phyloP scores from a whole-genome alignment of 2,329 filamentous ascomycete species.

The Thelonectria discophora region DNA sequence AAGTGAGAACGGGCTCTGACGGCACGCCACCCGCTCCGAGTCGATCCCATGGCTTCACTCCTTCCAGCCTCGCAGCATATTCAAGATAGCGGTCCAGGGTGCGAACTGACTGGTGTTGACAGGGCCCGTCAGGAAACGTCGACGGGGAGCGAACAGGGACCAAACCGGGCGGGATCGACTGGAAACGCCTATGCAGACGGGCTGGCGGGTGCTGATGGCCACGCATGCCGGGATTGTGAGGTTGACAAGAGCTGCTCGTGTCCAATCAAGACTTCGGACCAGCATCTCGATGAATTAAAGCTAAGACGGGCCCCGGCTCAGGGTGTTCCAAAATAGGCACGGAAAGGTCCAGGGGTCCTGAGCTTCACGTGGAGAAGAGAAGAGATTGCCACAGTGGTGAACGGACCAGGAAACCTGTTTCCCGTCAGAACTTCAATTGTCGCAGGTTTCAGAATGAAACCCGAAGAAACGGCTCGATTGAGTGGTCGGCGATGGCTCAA shows the following conservation, averaged over 20 bases:
- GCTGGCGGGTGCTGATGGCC: slow-evolving; percentile 24
- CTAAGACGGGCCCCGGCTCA: slow-evolving; percentile 15
- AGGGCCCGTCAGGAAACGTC: slow-evolving; percentile 30
- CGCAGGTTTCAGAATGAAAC: slow-evolving; percentile 35
- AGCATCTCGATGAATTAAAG: slow-evolving; percentile 20
- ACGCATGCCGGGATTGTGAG: slow-evolving; percentile 23
- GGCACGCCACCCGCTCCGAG: slow-evolving; percentile 34
- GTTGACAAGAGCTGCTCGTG: slow-evolving; percentile 15
- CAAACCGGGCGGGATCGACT: slow-evolving; percentile 36
- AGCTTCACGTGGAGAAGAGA: slow-evolving; percentile 22
- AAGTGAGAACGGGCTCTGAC: slow-evolving; percentile 34
- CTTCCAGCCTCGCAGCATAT: slow-evolving; percentile 7
- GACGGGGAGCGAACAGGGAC: slow-evolving; percentile 19
- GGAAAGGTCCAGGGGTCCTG: slow-evolving; percentile 24
- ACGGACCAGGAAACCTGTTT: slow-evolving; percentile 38
- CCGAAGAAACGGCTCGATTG: neutral
- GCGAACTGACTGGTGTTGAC: slow-evolving; percentile 28
- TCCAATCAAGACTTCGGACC: slow-evolving; percentile 35
- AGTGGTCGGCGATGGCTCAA: neutral
- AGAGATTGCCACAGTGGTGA: neutral
- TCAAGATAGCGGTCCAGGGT: slow-evolving; percentile 16
- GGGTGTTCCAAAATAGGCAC: slow-evolving; percentile 14
- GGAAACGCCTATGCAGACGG: slow-evolving; percentile 18
- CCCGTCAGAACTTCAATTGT: slow-evolving; percentile 25
- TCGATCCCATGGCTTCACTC: slow-evolving; percentile 15